Evolutionary conservation across 202 grass and related monocot species (phyloP), one percentile per base, ranked within the genome.

Genomic region (Setaria viridis): DNA sequence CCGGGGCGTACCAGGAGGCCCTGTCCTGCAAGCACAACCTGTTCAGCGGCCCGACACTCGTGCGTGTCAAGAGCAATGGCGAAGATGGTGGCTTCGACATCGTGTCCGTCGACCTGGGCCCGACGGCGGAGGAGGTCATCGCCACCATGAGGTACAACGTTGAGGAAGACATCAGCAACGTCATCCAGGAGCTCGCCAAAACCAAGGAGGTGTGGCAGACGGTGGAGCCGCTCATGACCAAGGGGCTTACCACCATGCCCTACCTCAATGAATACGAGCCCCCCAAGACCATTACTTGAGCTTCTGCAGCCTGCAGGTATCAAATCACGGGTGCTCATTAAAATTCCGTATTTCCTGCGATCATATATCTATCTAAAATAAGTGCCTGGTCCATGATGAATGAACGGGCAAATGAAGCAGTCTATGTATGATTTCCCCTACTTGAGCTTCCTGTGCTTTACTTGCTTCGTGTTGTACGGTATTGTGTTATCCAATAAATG

Each of bases 1-100:
- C 76, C 2, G 87, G 87, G 9, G 84, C 87, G 48, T 90, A 90
- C 66, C 87, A 93, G 72, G 91, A 87, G 56, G 71, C 84, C 1
- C 21, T 93, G 32, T 48, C 80, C 1, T 0, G 14, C 2, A 80
- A 67, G 76, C 91, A 90, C 70, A 90, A 87, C 71, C 77, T 90
- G 17, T 87, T 93, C 25, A 81, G 87, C 2, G 87, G 80, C 4
- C 84, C 81, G 2, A 90, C 11, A 0, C 5, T 82, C 10, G 78
- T 77, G 50, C 39, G 79, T 11, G 79, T 81, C 11, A 8, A 60
- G 6, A 48, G 50, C 1, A 1, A 0, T 11, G 3, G 1, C 15
- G 11, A 19, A 0, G 33, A 35, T 2, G 55, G 45, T 2, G 58
- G 6, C 8, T 80, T 65, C 77, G 14, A 56, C 19, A 11, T 81